Conservation (phyloP, 305 asterid genomes). For the Coffea humblotiana region DNA sequence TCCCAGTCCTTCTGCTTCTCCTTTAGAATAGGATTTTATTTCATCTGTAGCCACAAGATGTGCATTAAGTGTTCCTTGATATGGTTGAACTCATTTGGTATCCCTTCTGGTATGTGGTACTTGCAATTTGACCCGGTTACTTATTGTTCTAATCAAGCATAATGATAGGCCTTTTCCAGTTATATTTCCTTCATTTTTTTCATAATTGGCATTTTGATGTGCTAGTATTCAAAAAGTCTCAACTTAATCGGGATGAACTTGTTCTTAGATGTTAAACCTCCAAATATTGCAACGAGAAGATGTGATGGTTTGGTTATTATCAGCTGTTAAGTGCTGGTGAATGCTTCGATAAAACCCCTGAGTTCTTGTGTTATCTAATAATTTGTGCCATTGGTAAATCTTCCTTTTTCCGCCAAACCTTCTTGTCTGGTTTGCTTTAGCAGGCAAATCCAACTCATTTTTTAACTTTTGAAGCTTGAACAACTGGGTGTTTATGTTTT, state of each 20-base stretch:
- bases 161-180: not conserved
- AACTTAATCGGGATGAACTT: not conserved
- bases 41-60: not conserved
- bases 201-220: not conserved
- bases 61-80: not conserved
- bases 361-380: not conserved
- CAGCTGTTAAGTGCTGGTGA: too few relatives aligned
- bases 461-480: slow-evolving; percentile 7
- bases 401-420: not conserved
- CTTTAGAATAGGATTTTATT: not conserved
- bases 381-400: too few relatives aligned
- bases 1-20: not conserved
- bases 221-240: not conserved
- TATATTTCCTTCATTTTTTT: not conserved
- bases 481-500: not conserved
- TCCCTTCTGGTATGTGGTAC: not conserved
- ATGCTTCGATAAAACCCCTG: too few relatives aligned
- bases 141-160: not conserved
- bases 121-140: not conserved
- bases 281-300: not conserved
- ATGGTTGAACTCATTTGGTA: slow-evolving; percentile 7
- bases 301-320: too few relatives aligned
- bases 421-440: not conserved
- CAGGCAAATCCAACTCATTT: not conserved
- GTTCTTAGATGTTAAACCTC: not conserved